Evolutionary conservation across 305 asterid genomes (phyloP).

Genomic region (Striga hermonthica): DNA sequence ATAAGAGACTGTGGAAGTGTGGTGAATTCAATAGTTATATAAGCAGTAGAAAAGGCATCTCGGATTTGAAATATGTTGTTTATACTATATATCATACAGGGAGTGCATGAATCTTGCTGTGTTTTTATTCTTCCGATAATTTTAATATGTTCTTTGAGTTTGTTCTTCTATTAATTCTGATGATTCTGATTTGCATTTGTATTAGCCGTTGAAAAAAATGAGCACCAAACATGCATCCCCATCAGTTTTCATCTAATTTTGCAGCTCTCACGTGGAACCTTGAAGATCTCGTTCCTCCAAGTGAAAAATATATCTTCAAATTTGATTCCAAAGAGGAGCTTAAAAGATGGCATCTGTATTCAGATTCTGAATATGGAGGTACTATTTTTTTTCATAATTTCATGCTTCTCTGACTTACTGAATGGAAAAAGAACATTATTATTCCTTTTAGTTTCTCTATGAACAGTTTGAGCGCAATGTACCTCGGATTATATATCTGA

Average conservation of each 20-base stretch:
- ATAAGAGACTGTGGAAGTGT: background rate
- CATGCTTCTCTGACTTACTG: slow-evolving; percentile 2
- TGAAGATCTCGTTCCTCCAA: slow-evolving; percentile 83
- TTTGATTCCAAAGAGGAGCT: slow-evolving; percentile 79
- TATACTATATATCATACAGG: no score
- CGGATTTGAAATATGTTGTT: slow-evolving; percentile 3
- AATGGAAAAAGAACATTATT: background rate
- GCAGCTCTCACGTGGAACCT: slow-evolving; percentile 85
- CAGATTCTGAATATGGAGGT: slow-evolving; percentile 99
- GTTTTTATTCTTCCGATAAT: background rate
- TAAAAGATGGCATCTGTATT: slow-evolving; percentile 83
- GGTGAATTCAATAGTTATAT: slow-evolving; percentile 3
- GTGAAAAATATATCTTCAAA: slow-evolving; percentile 64
- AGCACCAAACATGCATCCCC: no score
- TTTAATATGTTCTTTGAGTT: background rate
- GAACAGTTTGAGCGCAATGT: background rate
- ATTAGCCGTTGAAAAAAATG: no score
- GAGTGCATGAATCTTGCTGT: background rate
- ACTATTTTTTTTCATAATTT: background rate
- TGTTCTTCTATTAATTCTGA: background rate
- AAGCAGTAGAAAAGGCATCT: background rate
- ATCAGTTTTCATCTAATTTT: slow-evolving; percentile 26
- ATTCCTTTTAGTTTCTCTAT: slow-evolving; percentile 9
- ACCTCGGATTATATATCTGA: slow-evolving; percentile 13
- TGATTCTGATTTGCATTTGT: no score